Evolutionary conservation across 2,329 filamentous ascomycete species (phyloP), one percentile per base, ranked within the genome.

Genomic region (Aspergillus jensenii): DNA sequence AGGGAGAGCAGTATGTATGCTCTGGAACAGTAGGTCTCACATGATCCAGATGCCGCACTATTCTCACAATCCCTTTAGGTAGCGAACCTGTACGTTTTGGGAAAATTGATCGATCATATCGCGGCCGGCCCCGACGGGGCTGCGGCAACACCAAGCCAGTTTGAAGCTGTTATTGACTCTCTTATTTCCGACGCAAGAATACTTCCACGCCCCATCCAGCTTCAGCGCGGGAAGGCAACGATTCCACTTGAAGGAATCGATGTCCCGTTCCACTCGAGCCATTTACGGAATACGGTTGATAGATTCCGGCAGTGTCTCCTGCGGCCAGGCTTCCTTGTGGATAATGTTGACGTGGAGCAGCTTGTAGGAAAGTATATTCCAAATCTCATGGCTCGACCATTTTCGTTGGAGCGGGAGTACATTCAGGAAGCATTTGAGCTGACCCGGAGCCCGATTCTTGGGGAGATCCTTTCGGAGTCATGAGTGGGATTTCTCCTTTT

Each of bases 221-320:
- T 98, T 45, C 86, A 96, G 81, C 90, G 93, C 65, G 93, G 93
- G n/a, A 95, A 93, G 71, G 93, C 93, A 25, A 96, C 93, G 12
- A 97, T 97, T 67, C 93, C 93, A 41, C 88, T 98, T 60, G 90
- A 89, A 70, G 93, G 93, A 58, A 93, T 65, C 15, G 63, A 98
- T 69, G 93, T 97, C 72, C 93, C 93, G 35, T 98, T 98, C 89
- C 93, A 98, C 84, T 93, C 89, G 65, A 98, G 93, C 12, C 97
- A 97, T 82, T 80, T 98, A 78, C 90, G 93, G 52, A 96, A 91
- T 37, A 93, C 93, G 67, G 93, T 98, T 76, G 97, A 97, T 83
- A 92, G 93, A 45, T 98, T 98, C 90, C 86, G 93, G 67, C 92
- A 88, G 52, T 98, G 97, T 85, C 78, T 98, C 72, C 54, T 62